Base-by-base conservation (phyloP, 495 filamentous ascomycete genomes). In the Xylaria cubensis region DNA sequence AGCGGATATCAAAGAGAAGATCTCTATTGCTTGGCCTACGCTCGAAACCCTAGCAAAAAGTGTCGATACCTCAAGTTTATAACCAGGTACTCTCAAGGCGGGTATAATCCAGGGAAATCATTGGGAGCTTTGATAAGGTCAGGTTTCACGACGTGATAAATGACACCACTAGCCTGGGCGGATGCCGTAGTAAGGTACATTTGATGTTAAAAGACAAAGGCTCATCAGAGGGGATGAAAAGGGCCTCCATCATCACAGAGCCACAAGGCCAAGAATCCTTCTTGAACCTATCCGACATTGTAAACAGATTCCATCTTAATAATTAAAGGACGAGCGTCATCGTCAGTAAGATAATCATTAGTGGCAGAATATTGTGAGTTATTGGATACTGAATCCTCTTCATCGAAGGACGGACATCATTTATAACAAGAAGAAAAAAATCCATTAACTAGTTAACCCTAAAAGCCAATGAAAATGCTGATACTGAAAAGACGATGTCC, bases 1-100 rank as follows among this genome's bases (percentile, higher is more conserved):
- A 21, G 46, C 55, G n/a, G 69, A 71, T 29, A 64, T 74, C 7
- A 42, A 59, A 55, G 46, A 69, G 6, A 67, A 64, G 36, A 9
- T 72, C 9, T 29, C 69, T 15, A 10, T 19, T 29, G 39, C 61
- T 10, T 74, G 63, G 64, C 56, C 63, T 9, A 29, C 61, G 7
- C 34, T 74, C 17, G 44, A 74, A 46, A 39, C 64, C 0, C 13
- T 72, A 13, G 51, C 63, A 9, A 10, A 61, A 32, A 62, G 53
- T 19, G 53, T 72, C n/a, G 32, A 21, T 21, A 19, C 41, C 15
- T 21, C 50, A 17, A 61, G 12, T 19, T 19, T 72, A 7, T 72
- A 62, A 32, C n/a, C 3, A 24, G 21, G 15, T 41, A 17, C 5
- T 62, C 26, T 53, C 21, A 21, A 59, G 17, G 10, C 46, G 39